Evolutionary conservation across 2,329 filamentous ascomycete genomes (phyloP).

Genomic region (Mycogone perniciosa): DNA sequence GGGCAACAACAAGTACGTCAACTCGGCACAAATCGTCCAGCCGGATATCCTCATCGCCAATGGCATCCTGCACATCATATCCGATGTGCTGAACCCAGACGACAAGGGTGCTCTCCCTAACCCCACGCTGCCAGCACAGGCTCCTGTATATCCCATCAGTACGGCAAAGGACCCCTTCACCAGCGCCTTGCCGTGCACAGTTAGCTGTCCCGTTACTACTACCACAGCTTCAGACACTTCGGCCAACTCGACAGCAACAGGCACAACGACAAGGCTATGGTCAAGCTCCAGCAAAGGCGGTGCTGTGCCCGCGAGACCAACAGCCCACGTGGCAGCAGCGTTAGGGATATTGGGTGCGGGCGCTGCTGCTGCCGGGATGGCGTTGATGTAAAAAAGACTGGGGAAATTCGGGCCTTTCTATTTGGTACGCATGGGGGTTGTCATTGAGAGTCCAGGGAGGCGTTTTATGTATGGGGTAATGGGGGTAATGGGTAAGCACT

Average conservation of each 20-base stretch:
- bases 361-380: conserved; percentile 25
- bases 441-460: no score
- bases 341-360: no score
- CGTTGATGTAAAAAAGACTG: conserved; percentile 14
- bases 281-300: conserved; percentile 20
- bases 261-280: conserved; percentile 15
- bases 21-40: conserved; percentile 47
- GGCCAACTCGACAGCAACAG: conserved; percentile 16
- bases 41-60: conserved; percentile 50
- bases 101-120: conserved; percentile 30
- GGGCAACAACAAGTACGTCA: conserved; percentile 42
- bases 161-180: conserved; percentile 37
- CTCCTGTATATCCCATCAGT: conserved; percentile 49
- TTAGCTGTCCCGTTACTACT: conserved; percentile 31
- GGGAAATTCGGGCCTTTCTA: not conserved
- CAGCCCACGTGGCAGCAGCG: conserved; percentile 16
- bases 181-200: conserved; percentile 36
- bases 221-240: conserved; percentile 12
- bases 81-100: conserved; percentile 44
- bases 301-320: conserved; percentile 18
- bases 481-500: no score
- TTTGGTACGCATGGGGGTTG: no score
- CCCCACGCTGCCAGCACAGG: conserved; percentile 33
- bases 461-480: no score
- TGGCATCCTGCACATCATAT: conserved; percentile 53